These are phyloP conservation scores for Chaetoceros tenuissimus DNA, from an alignment of 108 stramenopile species.

Conservation along the genomic window DNA sequence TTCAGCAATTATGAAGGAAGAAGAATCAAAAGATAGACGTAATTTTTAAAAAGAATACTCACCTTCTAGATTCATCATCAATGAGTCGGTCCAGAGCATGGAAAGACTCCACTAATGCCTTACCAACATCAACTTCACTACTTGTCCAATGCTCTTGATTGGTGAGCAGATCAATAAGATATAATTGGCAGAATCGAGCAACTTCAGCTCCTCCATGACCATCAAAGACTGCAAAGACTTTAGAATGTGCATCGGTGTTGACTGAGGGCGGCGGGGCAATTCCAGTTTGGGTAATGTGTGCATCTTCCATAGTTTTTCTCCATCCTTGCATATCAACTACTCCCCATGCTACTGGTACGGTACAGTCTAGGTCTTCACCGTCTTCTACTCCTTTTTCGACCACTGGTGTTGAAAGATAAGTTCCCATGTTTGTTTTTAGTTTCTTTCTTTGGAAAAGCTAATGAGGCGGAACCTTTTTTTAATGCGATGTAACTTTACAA, in stretches of 20 bases:
- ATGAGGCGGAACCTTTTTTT: too few relatives aligned
- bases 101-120: constrained; percentile 53
- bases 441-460: too few relatives aligned
- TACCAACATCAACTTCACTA: constrained; percentile 27
- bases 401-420: constrained; percentile 78
- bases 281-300: constrained; percentile 79
- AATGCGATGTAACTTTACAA: too few relatives aligned
- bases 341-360: constrained; percentile 52
- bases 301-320: constrained; percentile 97
- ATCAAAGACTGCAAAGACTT: constrained; percentile 88
- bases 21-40: too few relatives aligned
- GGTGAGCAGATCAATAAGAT: constrained; percentile 70
- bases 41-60: constrained; percentile 7
- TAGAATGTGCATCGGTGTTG: constrained; percentile 18
- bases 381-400: constrained; percentile 52
- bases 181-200: constrained; percentile 75
- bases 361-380: constrained; percentile 24
- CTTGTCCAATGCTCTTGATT: constrained; percentile 35
- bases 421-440: constrained; percentile 75
- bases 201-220: constrained; percentile 94
- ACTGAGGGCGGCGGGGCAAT: constrained; percentile 15
- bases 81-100: constrained; percentile 80
- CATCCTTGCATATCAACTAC: constrained; percentile 95
- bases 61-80: constrained; percentile 40
- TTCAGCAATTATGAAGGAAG: too few relatives aligned